A percentile compares a stretch with the other conserved stretches of the same genome.
Conservation (phyloP, 2,329 filamentous ascomycete species). For the Penicillium sp. region DNA sequence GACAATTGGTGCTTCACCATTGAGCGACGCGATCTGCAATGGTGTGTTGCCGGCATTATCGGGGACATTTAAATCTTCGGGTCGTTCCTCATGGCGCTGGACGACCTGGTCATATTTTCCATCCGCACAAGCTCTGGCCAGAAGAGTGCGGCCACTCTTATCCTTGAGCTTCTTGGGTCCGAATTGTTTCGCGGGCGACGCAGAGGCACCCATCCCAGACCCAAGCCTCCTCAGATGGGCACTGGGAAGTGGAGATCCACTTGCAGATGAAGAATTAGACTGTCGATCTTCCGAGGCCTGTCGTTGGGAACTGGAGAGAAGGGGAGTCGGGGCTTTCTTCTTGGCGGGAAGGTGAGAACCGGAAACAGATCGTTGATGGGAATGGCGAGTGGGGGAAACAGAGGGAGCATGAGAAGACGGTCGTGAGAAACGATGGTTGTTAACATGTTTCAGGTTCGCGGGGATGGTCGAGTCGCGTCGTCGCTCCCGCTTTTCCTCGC, state of each 20-base stretch:
- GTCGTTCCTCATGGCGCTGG: constrained; percentile 67
- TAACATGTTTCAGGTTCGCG: constrained; percentile 26
- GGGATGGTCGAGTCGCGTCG: constrained; percentile 22
- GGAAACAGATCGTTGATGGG: constrained; percentile 37
- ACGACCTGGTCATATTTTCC: constrained; percentile 77
- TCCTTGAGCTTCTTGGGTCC: constrained; percentile 80
- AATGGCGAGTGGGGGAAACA: constrained; percentile 32
- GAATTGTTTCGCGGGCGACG: constrained; percentile 62
- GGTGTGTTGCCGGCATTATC: constrained; percentile 97
- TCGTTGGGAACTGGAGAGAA: constrained; percentile 38
- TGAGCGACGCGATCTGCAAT: constrained; percentile 83
- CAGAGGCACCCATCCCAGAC: constrained; percentile 43
- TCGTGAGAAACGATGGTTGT: constrained; percentile 25
- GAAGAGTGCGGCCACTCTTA: constrained; percentile 81
- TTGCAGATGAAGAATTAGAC: constrained; percentile 43
- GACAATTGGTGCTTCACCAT: constrained; percentile 81
- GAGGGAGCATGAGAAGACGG: constrained; percentile 34
- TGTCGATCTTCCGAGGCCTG: constrained; percentile 45
- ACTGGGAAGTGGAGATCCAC: constrained; percentile 42
- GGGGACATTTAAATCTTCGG: constrained; percentile 79
- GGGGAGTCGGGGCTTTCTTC: constrained; percentile 40
- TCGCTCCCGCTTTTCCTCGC: constrained; percentile 28
- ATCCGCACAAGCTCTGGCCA: constrained; percentile 84
- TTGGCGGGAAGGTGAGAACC: constrained; percentile 30
- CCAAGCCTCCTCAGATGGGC: constrained; percentile 40